These are phyloP conservation scores for Globisporangium takayamanum DNA, from an alignment of 352 stramenopile genomes.

Conservation along the genomic window DNA sequence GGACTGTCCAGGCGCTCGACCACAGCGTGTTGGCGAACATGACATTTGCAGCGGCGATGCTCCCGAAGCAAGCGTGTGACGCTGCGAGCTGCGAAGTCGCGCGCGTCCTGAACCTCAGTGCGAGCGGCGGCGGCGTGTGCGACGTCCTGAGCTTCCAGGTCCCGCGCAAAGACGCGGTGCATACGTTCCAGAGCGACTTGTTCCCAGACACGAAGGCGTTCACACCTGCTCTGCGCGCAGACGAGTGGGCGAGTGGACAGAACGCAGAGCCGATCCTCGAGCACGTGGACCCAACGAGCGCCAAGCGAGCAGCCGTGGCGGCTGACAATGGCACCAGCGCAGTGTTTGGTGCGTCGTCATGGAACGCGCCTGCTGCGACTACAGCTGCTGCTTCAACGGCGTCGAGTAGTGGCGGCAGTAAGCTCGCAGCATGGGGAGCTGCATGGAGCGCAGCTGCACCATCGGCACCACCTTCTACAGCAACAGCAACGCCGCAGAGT, in stretches of 20 bases:
- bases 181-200: slow-evolving; percentile 71
- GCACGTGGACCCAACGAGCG: slow-evolving; percentile 21
- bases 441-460: slow-evolving; percentile 7
- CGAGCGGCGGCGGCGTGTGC: slow-evolving; percentile 31
- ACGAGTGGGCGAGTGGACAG: slow-evolving; percentile 34
- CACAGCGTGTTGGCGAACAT: slow-evolving; percentile 43
- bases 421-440: slow-evolving; percentile 5
- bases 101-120: slow-evolving; percentile 55
- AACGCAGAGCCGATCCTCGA: slow-evolving; percentile 42
- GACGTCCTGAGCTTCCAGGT: slow-evolving; percentile 65
- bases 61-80: slow-evolving; percentile 51
- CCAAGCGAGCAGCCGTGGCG: slow-evolving; percentile 7
- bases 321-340: slow-evolving; percentile 6
- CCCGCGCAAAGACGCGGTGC: slow-evolving; percentile 48
- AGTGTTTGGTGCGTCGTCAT: slow-evolving; percentile 29
- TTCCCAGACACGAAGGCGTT: slow-evolving; percentile 50
- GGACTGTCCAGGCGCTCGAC: slow-evolving; percentile 37
- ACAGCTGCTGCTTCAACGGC: not conserved
- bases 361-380: not conserved
- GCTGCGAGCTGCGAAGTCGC: slow-evolving; percentile 55
- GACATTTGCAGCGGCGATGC: slow-evolving; percentile 45
- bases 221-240: slow-evolving; percentile 29
- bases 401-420: slow-evolving; percentile 1
- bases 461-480: not conserved
- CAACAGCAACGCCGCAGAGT: slow-evolving; percentile 4